Base-by-base conservation (phyloP, 2,329 filamentous ascomycete genomes). In the Curvularia verruculosa region DNA sequence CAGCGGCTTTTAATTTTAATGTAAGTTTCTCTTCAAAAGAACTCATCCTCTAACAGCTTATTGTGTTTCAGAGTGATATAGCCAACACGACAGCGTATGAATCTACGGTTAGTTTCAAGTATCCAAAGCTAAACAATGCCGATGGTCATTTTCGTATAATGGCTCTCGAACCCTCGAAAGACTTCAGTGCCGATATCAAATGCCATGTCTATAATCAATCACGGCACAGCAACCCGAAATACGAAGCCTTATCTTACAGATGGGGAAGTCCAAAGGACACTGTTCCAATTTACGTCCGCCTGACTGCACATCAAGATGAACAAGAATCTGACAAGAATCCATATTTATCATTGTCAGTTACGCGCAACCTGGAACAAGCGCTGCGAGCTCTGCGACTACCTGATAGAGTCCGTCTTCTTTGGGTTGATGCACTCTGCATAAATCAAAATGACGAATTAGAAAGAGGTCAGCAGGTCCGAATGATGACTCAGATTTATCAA, bases 211-310 rank as follows among this genome's bases (percentile, higher is more conserved):
- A 43, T 26, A n/a, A 43, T 43, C 23, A 13, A 26, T 43, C 40
- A 5, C 21, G 12, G n/a, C 3, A 26, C 26, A 21, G 19, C 40
- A 43, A 43, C 49, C 26, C 46, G 23, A 26, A 18, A 34, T 51
- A 52, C 36, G 47, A 52, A 52, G 44, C 44, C 12, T 36, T 47
- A 19, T 47, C 44, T 19, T 47, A 47, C 9, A 31, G 44, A 29
- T 47, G 44, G 44, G 44, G 26, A 47, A 26, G 34, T 47, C 26
- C 44, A 29, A 47, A 34, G n/a, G 44, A 47, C 19, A 47, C 44
- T 34, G n/a, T 19, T 34, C 26, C 6, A 23, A 47, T 47, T 47
- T 8, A 12, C 26, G 26, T 31, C 26, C 44, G 26, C 44, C 19
- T 29, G 18, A 47, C 26, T 31, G 26, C n/a, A 34, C 9, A 19